Evolutionary conservation across 2,329 filamentous ascomycete genomes (phyloP).

Genomic region (Aquanectria penicillioides): DNA sequence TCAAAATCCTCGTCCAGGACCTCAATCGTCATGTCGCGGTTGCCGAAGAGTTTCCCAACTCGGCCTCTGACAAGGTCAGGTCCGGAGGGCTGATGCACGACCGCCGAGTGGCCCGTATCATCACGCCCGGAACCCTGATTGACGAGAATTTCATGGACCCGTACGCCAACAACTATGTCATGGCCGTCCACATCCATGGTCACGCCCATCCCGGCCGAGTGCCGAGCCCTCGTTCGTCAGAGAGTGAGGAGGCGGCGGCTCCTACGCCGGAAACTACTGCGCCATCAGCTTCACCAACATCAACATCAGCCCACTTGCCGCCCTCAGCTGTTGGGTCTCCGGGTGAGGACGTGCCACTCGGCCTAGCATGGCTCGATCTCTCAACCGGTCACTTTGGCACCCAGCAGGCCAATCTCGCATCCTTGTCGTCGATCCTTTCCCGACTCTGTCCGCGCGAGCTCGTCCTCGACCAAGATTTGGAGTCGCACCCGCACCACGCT

Average conservation of each 20-base stretch:
- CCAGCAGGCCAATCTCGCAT: conserved; percentile 75
- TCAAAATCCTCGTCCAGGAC: conserved; percentile 94
- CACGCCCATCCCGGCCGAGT: conserved; percentile 70
- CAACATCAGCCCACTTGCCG: conserved; percentile 30
- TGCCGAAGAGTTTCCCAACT: conserved; percentile 89
- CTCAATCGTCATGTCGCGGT: conserved; percentile 91
- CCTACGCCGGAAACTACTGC: conserved; percentile 28
- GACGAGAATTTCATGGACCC: conserved; percentile 98
- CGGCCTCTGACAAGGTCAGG: conserved; percentile 74
- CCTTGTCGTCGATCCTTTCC: conserved; percentile 82
- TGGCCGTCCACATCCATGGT: conserved; percentile 85
- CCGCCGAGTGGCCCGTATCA: conserved; percentile 83
- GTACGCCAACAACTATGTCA: conserved; percentile 90
- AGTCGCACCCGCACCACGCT: conserved; percentile 66
- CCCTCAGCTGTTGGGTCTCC: conserved; percentile 34
- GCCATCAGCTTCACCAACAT: conserved; percentile 26
- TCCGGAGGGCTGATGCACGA: conserved; percentile 85
- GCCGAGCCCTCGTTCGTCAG: conserved; percentile 11
- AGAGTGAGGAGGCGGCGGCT: not conserved
- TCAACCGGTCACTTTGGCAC: conserved; percentile 96
- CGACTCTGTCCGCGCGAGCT: conserved; percentile 88
- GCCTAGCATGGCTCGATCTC: conserved; percentile 92
- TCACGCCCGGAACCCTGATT: conserved; percentile 94
- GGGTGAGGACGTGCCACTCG: conserved; percentile 58
- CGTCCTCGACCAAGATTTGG: conserved; percentile 74